A percentile compares a stretch with the other conserved stretches of the same genome.
These are phyloP conservation scores for Leucocoprinus leucothites DNA, from an alignment of 768 basidiomycete genomes.

Conservation along the genomic window DNA sequence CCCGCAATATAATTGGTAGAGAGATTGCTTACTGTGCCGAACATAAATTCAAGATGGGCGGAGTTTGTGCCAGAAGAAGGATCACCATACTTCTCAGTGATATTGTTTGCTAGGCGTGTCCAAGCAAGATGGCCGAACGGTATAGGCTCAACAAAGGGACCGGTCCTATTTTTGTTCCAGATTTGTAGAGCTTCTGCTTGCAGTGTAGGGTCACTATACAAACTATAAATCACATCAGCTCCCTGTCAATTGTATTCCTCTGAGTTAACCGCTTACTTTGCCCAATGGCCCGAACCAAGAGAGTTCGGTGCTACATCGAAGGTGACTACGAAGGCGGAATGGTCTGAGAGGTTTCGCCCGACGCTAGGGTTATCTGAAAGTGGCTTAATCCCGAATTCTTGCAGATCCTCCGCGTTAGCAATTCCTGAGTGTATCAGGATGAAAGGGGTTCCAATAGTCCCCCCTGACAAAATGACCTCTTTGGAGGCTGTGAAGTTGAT, in stretches of 20 bases:
- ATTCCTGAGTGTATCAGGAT: slow-evolving; percentile 11
- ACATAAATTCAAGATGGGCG: slow-evolving; percentile 11
- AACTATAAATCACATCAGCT: not conserved
- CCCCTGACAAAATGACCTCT: slow-evolving; percentile 7
- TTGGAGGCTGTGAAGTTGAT: slow-evolving; percentile 1
- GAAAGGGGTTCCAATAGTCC: slow-evolving; percentile 1
- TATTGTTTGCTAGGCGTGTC: slow-evolving; percentile 11
- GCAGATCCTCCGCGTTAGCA: not conserved
- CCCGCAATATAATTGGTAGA: not conserved
- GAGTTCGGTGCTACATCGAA: not conserved
- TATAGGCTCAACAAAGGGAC: not conserved
- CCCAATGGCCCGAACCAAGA: slow-evolving; percentile 2
- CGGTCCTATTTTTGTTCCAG: slow-evolving; percentile 9
- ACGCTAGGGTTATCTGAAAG: slow-evolving; percentile 1
- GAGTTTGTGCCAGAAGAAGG: slow-evolving; percentile 12
- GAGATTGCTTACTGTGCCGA: slow-evolving; percentile 2
- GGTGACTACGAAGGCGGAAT: not conserved
- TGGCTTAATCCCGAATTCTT: not conserved
- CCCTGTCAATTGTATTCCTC: not conserved
- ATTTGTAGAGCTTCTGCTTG: slow-evolving; percentile 2
- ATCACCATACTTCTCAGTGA: slow-evolving; percentile 6
- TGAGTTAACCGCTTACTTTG: not conserved
- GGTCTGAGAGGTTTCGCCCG: slow-evolving; percentile 2
- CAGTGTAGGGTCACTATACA: not conserved
- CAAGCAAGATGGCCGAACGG: slow-evolving; percentile 1